Conservation (phyloP, 176 grass and related monocot species). For the Hsuehochloa calcarea region DNA sequence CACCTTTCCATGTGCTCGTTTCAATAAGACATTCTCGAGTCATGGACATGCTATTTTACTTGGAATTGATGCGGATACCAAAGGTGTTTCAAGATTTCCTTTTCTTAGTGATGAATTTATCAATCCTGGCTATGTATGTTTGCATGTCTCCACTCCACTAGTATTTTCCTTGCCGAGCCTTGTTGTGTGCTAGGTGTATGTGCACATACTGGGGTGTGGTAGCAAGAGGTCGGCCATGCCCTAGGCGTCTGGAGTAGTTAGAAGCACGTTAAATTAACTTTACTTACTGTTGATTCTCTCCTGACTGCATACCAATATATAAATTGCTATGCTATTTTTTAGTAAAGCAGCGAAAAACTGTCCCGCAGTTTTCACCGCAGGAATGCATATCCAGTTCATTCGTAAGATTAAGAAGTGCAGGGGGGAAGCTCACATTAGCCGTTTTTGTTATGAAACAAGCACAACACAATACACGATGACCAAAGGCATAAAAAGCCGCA, state of each 20-base stretch:
- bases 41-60: slow-evolving; percentile 22
- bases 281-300: background rate
- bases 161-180: background rate
- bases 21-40: slow-evolving; percentile 45
- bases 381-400: background rate
- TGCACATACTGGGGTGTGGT: background rate
- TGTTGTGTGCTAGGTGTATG: background rate
- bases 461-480: background rate
- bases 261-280: background rate
- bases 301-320: background rate
- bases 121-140: background rate
- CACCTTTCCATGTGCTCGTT: slow-evolving; percentile 17
- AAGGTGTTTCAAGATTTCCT: background rate
- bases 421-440: background rate
- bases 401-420: background rate
- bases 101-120: background rate
- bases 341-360: background rate
- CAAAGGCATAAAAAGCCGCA: background rate
- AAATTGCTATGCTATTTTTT: background rate
- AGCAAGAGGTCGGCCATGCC: background rate
- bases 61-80: slow-evolving; percentile 5
- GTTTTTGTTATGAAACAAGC: background rate
- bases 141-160: background rate
- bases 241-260: background rate
- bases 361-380: background rate